Evolutionary conservation across 176 grass and related monocot genomes (phyloP).

Genomic region (Thalia dealbata): DNA sequence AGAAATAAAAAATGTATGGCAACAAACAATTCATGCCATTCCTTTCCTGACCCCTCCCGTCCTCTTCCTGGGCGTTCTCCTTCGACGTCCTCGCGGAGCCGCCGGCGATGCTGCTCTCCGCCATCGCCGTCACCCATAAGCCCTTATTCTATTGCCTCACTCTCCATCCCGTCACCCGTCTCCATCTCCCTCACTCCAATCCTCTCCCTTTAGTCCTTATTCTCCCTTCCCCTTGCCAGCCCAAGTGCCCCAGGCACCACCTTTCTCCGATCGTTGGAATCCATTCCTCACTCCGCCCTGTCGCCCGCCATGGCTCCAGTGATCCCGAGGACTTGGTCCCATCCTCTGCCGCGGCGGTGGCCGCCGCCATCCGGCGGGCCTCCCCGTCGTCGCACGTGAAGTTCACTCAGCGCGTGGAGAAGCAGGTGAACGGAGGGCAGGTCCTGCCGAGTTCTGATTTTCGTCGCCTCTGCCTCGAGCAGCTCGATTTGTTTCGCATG

Average conservation of each 20-base stretch:
- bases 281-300: conserved; percentile 19
- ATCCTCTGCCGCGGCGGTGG: conserved; percentile 41
- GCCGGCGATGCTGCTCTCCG: conserved; percentile 9
- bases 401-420: conserved; percentile 29
- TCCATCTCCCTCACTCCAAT: not conserved
- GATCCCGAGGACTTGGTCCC: conserved; percentile 24
- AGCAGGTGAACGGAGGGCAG: conserved; percentile 12
- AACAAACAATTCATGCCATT: too few relatives aligned
- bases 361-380: conserved; percentile 38
- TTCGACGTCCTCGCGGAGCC: not conserved
- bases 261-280: conserved; percentile 2
- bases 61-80: too few relatives aligned
- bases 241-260: not conserved
- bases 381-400: conserved; percentile 42
- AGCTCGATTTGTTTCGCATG: conserved; percentile 62
- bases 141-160: not conserved
- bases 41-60: too few relatives aligned
- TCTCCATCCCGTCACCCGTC: not conserved
- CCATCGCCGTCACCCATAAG: not conserved
- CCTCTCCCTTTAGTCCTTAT: not conserved
- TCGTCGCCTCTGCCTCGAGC: conserved; percentile 44
- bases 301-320: not conserved
- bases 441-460: conserved; percentile 57
- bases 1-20: too few relatives aligned
- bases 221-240: not conserved